Conservation (phyloP, 2,329 filamentous ascomycete genomes). For the Curvularia lunata region DNA sequence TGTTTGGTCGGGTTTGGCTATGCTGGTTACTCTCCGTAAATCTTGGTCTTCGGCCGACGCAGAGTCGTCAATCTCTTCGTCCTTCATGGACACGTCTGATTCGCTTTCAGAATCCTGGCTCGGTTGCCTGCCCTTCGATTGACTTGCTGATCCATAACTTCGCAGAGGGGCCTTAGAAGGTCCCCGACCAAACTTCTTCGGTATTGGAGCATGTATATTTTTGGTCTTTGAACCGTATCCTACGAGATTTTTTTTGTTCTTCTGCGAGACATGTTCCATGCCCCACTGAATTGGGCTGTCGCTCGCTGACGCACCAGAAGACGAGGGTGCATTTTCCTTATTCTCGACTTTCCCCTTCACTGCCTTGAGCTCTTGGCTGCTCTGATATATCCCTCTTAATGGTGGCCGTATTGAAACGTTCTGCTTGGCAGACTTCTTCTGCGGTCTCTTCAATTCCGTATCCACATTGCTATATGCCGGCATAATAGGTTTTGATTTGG, state of each 20-base stretch:
- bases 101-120: constrained; percentile 4
- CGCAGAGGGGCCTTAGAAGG: constrained; percentile 1
- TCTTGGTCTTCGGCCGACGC: constrained; percentile 9
- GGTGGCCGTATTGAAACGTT: constrained; percentile 14
- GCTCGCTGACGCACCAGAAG: constrained; percentile 11
- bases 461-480: constrained; percentile 2
- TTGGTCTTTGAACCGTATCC: constrained; percentile 11
- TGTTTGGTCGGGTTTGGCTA: constrained; percentile 1
- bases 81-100: constrained; percentile 12
- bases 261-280: constrained; percentile 23
- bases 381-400: constrained; percentile 12
- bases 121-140: background rate
- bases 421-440: constrained; percentile 5
- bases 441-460: constrained; percentile 16
- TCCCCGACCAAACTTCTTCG: constrained; percentile 13
- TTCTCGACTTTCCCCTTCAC: constrained; percentile 12
- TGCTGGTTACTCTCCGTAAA: constrained; percentile 12
- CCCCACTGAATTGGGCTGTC: constrained; percentile 10
- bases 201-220: constrained; percentile 22
- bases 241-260: constrained; percentile 1
- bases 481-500: constrained; percentile 8
- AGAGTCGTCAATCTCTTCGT: constrained; percentile 3
- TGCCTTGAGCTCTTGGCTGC: constrained; percentile 19
- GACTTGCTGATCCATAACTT: constrained; percentile 1
- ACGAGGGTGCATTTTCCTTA: constrained; percentile 27